These are phyloP conservation scores for Craterostigma plantagineum DNA, from an alignment of 257 asterid genomes.

Conservation along the genomic window DNA sequence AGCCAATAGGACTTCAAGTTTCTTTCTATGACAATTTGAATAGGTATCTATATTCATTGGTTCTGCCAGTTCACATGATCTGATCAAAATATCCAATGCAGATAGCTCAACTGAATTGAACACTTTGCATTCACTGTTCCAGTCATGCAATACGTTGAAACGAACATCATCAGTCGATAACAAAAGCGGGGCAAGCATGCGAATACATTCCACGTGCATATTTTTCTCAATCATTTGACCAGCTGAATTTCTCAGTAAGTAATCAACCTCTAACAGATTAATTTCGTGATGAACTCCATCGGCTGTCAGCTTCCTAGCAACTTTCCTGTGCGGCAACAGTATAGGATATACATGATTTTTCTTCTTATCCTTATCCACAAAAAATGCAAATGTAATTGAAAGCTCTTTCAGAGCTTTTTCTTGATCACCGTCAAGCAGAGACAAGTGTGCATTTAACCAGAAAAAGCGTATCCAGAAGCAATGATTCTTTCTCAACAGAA, in stretches of 20 bases:
- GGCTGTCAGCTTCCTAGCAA: slow-evolving; percentile 32
- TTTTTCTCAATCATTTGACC: slow-evolving; percentile 52
- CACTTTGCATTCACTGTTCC: slow-evolving; percentile 36
- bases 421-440: slow-evolving; percentile 62
- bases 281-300: slow-evolving; percentile 62
- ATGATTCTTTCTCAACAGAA: slow-evolving; percentile 25
- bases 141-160: slow-evolving; percentile 34
- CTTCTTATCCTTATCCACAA: slow-evolving; percentile 29
- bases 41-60: slow-evolving; percentile 45
- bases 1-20: slow-evolving; percentile 57
- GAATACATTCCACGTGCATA: slow-evolving; percentile 53
- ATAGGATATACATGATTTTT: slow-evolving; percentile 25
- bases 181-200: slow-evolving; percentile 64
- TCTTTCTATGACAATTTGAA: slow-evolving; percentile 77
- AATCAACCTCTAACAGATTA: slow-evolving; percentile 60
- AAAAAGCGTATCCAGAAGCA: slow-evolving; percentile 83
- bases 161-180: slow-evolving; percentile 39
- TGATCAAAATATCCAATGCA: slow-evolving; percentile 63
- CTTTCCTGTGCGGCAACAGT: slow-evolving; percentile 71
- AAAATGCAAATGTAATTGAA: slow-evolving; percentile 41
- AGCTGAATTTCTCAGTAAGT: slow-evolving; percentile 57
- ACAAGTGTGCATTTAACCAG: slow-evolving; percentile 82
- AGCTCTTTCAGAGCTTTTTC: slow-evolving; percentile 58
- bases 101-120: slow-evolving; percentile 57
- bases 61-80: slow-evolving; percentile 53